Evolutionary conservation across 2,329 filamentous ascomycete genomes (phyloP), one percentile per base, ranked within the genome.

Genomic region (Fusarium pseudonygamai): DNA sequence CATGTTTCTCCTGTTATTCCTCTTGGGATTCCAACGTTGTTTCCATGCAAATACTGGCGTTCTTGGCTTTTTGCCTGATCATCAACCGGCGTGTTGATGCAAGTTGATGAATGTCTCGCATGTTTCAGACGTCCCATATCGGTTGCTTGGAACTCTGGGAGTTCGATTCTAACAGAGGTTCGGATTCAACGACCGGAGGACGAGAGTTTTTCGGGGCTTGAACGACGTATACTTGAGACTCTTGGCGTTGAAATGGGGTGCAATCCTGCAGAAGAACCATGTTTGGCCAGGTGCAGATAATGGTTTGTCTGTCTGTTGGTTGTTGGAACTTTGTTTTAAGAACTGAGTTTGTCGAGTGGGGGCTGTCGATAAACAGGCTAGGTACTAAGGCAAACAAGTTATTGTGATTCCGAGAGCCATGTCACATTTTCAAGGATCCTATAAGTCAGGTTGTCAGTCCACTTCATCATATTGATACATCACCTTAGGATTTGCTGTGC

Each of bases 51-150:
- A 63, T 34, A 40, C 42, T 30, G 12, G 26, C 24, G 34, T 14
- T 71, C 37, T 60, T 67, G 28, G 36, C 22, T 11, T 58, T 58
- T 22, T 37, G 52, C 6, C 57, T 46, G 16, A 42, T 36, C n/a
- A 39, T 37, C 18, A 28, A n/a, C 30, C 15, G 32, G 26, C 37
- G 47, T 26, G 34, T 49, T 5, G 47, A n/a, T 18, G 34, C 42
- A 60, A 60, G 45, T 63, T 49, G 37, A 43, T 47, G 46, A 55
- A 58, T 65, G 34, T 76, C 36, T 47, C 69, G 26, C 56, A 69
- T 36, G 60, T 66, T 26, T 57, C 64, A 37, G 43, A 58, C 36
- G 60, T 72, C 39, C 45, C 24, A 39, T 59, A 22, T 28, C 14
- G 12, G 26, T 24, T 28, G 18, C 22, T 60, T 49, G 18, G 45